Evolutionary conservation across 148 eudicot genomes (phyloP).

Genomic region (Euryodendron excelsum): DNA sequence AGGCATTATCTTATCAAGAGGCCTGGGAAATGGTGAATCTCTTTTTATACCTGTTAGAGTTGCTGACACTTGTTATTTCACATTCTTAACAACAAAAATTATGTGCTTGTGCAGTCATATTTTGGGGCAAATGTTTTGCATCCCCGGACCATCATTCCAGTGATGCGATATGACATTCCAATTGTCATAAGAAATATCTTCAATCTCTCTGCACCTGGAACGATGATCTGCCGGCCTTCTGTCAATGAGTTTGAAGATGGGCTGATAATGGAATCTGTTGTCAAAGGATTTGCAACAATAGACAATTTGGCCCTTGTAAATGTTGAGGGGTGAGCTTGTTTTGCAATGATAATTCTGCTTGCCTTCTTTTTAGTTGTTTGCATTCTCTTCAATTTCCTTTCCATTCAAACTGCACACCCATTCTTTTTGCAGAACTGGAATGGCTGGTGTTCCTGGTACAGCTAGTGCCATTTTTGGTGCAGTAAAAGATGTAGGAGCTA

Average conservation of each 20-base stretch:
- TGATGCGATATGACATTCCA: constrained; percentile 87
- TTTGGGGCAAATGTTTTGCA: constrained; percentile 99
- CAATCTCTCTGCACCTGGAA: constrained; percentile 88
- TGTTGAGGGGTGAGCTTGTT: constrained; percentile 83
- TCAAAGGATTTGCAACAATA: constrained; percentile 98
- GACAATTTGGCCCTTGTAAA: constrained; percentile 95
- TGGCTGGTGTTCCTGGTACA: constrained; percentile 99
- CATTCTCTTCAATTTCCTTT: constrained; percentile 4
- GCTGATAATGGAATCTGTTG: constrained; percentile 52
- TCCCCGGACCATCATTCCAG: constrained; percentile 98
- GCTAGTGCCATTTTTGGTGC: constrained; percentile 87
- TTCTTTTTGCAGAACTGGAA: constrained; percentile 74
- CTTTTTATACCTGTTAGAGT: constrained; percentile 8
- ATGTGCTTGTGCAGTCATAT: constrained; percentile 69
- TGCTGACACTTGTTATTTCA: neutral
- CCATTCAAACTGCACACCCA: constrained; percentile 15
- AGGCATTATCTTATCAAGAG: constrained; percentile 87
- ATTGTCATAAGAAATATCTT: constrained; percentile 95
- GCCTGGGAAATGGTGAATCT: constrained; percentile 97
- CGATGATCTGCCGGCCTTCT: constrained; percentile 70
- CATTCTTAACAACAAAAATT: constrained; percentile 12
- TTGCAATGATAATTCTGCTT: neutral
- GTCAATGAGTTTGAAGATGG: constrained; percentile 43
- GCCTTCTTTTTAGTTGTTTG: neutral
- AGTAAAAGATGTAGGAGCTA: constrained; percentile 96